These are phyloP conservation scores for Stentor roeselii DNA, from an alignment of 73 alveolate species.

Conservation along the genomic window DNA sequence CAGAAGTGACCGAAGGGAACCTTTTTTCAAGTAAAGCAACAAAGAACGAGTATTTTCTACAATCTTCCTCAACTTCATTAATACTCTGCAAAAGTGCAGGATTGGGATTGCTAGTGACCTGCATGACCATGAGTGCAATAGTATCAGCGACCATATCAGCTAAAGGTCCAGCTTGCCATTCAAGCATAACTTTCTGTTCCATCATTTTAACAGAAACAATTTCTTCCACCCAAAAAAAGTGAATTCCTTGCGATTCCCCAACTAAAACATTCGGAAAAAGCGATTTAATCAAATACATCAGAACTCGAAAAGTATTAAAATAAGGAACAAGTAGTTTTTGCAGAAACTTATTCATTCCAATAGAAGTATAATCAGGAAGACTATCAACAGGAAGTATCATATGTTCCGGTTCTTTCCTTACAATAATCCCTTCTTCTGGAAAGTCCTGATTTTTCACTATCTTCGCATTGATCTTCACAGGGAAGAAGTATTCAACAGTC, in stretches of 20 bases:
- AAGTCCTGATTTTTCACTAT: background rate
- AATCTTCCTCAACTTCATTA: slow-evolving; percentile 25
- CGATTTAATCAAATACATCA: slow-evolving; percentile 38
- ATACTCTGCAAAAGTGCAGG: slow-evolving; percentile 46
- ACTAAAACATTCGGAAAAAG: slow-evolving; percentile 30
- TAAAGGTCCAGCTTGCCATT: slow-evolving; percentile 54
- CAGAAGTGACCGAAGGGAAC: background rate
- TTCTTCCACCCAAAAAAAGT: slow-evolving; percentile 32
- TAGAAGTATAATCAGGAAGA: slow-evolving; percentile 40
- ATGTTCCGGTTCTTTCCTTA: slow-evolving; percentile 25
- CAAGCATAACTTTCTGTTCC: slow-evolving; percentile 31
- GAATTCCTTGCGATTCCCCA: background rate
- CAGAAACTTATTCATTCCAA: slow-evolving; percentile 37
- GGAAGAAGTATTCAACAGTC: slow-evolving; percentile 12
- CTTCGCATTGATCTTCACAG: slow-evolving; percentile 23
- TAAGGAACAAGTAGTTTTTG: slow-evolving; percentile 57
- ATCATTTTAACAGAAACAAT: slow-evolving; percentile 19
- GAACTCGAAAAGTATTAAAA: slow-evolving; percentile 36
- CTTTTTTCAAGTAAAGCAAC: slow-evolving; percentile 7
- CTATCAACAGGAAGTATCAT: slow-evolving; percentile 24
- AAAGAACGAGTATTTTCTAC: background rate
- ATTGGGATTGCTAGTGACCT: slow-evolving; percentile 52
- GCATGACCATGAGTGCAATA: slow-evolving; percentile 41
- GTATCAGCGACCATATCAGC: slow-evolving; percentile 61
- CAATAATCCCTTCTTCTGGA: slow-evolving; percentile 22